phyloP scores from a whole-genome alignment of 148 eudicot species.

The Talinum fruticosum region DNA sequence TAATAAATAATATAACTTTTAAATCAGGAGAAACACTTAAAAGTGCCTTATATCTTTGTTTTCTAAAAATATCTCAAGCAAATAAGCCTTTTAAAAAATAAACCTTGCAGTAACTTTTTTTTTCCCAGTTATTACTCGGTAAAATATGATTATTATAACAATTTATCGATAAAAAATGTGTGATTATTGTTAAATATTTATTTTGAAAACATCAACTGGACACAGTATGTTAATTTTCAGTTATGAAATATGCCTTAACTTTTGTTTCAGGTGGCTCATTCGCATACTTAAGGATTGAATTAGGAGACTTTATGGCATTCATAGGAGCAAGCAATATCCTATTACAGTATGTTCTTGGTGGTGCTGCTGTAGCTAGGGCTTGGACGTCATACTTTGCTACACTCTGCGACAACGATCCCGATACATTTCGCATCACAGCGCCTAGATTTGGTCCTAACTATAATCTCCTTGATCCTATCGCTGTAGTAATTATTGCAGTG shows the following conservation, averaged over 20 bases:
- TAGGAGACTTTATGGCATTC: constrained; percentile 55
- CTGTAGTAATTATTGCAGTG: constrained; percentile 28
- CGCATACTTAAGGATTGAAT: constrained; percentile 48
- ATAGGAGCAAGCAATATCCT: constrained; percentile 56
- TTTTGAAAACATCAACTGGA: no score
- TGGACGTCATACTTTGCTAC: constrained; percentile 81
- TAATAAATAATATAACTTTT: no score
- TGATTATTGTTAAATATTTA: no score
- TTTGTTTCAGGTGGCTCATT: constrained; percentile 47
- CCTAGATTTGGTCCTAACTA: constrained; percentile 29
- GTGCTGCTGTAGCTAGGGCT: constrained; percentile 64
- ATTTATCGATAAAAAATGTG: no score
- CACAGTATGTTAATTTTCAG: no score
- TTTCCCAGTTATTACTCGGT: no score
- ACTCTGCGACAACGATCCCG: constrained; percentile 41
- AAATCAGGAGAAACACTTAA: no score
- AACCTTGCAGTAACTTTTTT: no score
- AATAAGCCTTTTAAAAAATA: no score
- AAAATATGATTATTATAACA: no score
- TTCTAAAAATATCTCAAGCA: no score
- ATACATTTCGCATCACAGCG: constrained; percentile 35
- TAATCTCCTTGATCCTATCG: constrained; percentile 48
- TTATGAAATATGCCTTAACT: not conserved
- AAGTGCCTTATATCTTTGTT: no score
- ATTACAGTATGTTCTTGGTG: constrained; percentile 51